phyloP scores from a whole-genome alignment of 352 stramenopile species.

The Pythium brachiatum region DNA sequence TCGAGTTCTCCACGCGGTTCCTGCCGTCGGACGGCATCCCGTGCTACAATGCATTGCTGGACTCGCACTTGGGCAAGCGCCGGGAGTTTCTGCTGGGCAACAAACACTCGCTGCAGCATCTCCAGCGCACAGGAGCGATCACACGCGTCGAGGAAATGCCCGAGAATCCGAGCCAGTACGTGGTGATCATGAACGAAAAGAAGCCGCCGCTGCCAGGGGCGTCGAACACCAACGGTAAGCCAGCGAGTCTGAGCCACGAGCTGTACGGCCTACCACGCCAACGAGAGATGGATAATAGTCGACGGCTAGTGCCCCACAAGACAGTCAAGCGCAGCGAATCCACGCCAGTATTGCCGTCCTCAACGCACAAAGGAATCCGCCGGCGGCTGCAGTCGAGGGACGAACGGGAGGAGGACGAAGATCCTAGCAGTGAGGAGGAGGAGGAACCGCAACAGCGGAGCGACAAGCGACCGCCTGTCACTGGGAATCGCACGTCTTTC shows the following conservation, averaged over 20 bases:
- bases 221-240: slow-evolving; percentile 5
- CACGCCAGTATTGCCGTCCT: slow-evolving; percentile 7
- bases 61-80: slow-evolving; percentile 54
- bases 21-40: slow-evolving; percentile 63
- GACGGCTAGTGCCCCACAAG: background rate
- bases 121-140: slow-evolving; percentile 68
- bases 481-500: background rate
- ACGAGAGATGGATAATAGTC: background rate
- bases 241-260: slow-evolving; percentile 12
- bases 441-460: background rate
- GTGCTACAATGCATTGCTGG: slow-evolving; percentile 68
- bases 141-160: slow-evolving; percentile 42
- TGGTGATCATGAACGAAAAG: slow-evolving; percentile 62
- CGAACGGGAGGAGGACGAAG: slow-evolving; percentile 4
- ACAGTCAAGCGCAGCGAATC: slow-evolving; percentile 11
- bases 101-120: slow-evolving; percentile 43
- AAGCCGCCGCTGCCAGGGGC: slow-evolving; percentile 2
- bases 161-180: slow-evolving; percentile 63
- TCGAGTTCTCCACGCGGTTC: slow-evolving; percentile 62
- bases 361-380: background rate
- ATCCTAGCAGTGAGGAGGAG: slow-evolving; percentile 4
- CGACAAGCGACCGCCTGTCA: background rate
- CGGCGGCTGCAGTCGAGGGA: background rate
- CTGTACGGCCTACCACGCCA: background rate
- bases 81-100: slow-evolving; percentile 69